Evolutionary conservation across 306 rosid species (phyloP).

Genomic region (Luffa acutangula): DNA sequence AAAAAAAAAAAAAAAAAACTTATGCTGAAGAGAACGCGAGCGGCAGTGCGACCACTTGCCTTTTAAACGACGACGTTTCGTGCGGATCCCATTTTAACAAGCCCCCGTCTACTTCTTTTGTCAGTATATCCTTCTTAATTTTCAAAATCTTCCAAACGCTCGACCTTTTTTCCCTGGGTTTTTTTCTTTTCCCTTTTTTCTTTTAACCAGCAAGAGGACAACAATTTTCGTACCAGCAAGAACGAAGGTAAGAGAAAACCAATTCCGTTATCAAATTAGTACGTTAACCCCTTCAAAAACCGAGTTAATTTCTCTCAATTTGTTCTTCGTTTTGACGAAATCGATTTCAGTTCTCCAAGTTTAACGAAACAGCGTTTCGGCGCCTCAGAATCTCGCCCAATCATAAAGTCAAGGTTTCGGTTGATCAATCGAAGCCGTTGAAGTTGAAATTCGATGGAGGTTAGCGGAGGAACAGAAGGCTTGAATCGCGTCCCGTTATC

Average conservation of each 20-base stretch:
- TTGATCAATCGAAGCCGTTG: conserved; percentile 13
- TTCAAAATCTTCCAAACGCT: conserved; percentile 6
- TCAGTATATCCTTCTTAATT: conserved; percentile 2
- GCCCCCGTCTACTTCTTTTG: background rate
- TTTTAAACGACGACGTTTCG: background rate
- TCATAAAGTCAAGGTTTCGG: conserved; percentile 9
- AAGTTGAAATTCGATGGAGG: conserved; percentile 42
- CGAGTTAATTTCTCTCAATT: background rate
- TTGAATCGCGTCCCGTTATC: conserved; percentile 51
- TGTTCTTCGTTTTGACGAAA: background rate
- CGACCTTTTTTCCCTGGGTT: background rate
- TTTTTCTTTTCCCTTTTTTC: background rate
- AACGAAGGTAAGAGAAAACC: background rate
- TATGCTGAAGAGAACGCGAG: background rate
- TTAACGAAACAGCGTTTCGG: background rate
- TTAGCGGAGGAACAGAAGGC: conserved; percentile 27
- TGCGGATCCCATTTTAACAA: background rate
- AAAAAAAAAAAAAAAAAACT: too few relatives aligned
- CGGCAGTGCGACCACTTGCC: background rate
- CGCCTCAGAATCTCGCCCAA: background rate
- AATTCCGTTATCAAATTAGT: background rate
- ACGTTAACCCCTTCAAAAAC: background rate
- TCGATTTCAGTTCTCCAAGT: background rate
- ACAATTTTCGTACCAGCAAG: background rate
- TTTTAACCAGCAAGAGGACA: background rate